A percentile compares a stretch with the other conserved stretches of the same genome.
Evolutionary conservation across 2,329 filamentous ascomycete genomes (phyloP).

Genomic region (Fusarium stilboides): DNA sequence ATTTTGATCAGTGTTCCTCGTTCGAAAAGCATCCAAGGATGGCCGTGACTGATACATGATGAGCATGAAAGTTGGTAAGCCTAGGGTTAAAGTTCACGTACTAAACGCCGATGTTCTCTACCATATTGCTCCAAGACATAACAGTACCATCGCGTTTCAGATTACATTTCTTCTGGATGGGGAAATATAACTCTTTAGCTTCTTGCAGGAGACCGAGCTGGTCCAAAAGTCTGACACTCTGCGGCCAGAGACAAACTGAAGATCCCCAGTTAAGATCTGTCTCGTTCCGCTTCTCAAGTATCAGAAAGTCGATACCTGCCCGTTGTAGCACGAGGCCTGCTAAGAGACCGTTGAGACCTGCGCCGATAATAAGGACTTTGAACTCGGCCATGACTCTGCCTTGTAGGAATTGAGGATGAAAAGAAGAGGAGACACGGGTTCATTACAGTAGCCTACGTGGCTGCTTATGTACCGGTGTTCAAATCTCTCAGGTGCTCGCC

Average conservation of each 20-base stretch:
- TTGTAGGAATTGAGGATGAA: too few relatives aligned
- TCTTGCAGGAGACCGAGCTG: constrained; percentile 30
- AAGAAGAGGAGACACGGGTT: too few relatives aligned
- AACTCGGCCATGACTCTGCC: constrained; percentile 16
- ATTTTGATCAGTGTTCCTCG: constrained; percentile 33
- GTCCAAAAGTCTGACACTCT: constrained; percentile 21
- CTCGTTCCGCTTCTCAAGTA: constrained; percentile 19
- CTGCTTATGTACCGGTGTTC: too few relatives aligned
- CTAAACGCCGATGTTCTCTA: constrained; percentile 28
- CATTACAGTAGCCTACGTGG: too few relatives aligned
- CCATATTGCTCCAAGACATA: constrained; percentile 34
- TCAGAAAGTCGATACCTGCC: constrained; percentile 24
- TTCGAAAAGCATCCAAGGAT: constrained; percentile 40
- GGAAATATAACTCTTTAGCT: neutral
- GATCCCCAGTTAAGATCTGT: constrained; percentile 30
- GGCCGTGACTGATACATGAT: constrained; percentile 7
- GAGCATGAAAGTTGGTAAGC: neutral
- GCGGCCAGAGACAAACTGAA: constrained; percentile 33
- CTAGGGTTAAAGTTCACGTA: neutral
- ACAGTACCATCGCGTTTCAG: constrained; percentile 18
- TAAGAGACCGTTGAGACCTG: constrained; percentile 23
- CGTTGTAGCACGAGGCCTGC: constrained; percentile 16
- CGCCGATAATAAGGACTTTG: constrained; percentile 30
- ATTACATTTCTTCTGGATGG: constrained; percentile 31
- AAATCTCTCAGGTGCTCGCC: too few relatives aligned